A percentile compares a stretch with the other conserved stretches of the same genome.
Conservation (phyloP, 495 filamentous ascomycete genomes). For the Lophiotrema nucula region DNA sequence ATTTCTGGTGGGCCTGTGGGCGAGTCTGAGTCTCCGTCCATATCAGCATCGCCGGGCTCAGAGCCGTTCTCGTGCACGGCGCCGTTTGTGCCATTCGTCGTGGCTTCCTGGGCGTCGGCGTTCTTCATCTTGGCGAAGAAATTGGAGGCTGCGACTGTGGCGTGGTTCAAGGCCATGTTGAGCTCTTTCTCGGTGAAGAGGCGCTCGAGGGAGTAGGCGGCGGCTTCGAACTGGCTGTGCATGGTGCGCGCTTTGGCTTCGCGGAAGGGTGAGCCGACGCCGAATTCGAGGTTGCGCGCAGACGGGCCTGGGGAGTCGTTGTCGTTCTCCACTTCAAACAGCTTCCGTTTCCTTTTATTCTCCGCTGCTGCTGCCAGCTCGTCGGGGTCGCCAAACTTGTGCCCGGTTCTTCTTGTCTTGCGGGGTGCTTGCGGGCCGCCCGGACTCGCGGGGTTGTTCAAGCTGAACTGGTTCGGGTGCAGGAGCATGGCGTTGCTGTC, state of each 20-base stretch:
- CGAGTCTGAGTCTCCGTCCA: slow-evolving; percentile 24
- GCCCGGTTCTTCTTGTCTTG: slow-evolving; percentile 65
- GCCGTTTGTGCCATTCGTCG: slow-evolving; percentile 36
- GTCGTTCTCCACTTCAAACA: slow-evolving; percentile 66
- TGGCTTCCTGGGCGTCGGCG: slow-evolving; percentile 19
- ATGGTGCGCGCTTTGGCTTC: slow-evolving; percentile 53
- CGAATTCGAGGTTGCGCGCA: slow-evolving; percentile 47
- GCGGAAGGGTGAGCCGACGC: slow-evolving; percentile 55
- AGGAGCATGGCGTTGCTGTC: slow-evolving; percentile 85
- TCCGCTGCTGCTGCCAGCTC: slow-evolving; percentile 64
- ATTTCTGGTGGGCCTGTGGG: slow-evolving; percentile 39
- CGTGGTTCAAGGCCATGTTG: slow-evolving; percentile 52
- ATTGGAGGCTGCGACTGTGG: slow-evolving; percentile 40
- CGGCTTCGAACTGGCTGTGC: slow-evolving; percentile 49
- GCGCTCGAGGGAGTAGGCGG: slow-evolving; percentile 73
- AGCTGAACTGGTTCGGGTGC: slow-evolving; percentile 88
- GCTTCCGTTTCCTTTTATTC: slow-evolving; percentile 74
- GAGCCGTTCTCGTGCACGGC: slow-evolving; percentile 12
- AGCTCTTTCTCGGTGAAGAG: slow-evolving; percentile 95
- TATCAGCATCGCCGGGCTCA: slow-evolving; percentile 26
- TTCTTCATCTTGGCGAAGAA: slow-evolving; percentile 42
- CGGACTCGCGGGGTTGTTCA: slow-evolving; percentile 64
- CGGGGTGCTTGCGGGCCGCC: slow-evolving; percentile 77
- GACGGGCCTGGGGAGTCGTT: slow-evolving; percentile 53
- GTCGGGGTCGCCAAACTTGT: slow-evolving; percentile 68